Evolutionary conservation across 2,329 filamentous ascomycete species (phyloP).

Genomic region (Penicillium sp.): DNA sequence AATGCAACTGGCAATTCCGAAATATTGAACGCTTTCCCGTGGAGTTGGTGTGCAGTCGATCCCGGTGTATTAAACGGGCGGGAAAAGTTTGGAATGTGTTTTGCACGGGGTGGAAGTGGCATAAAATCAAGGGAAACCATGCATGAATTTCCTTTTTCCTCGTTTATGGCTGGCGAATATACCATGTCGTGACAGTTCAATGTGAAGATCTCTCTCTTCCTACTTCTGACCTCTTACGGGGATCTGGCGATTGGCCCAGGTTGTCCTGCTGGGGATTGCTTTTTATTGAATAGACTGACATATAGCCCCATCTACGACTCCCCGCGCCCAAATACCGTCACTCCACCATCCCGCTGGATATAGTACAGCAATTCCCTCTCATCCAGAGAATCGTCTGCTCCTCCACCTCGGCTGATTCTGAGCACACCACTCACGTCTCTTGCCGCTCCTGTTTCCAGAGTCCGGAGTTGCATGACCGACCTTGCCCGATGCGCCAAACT

Average conservation of each 20-base stretch:
- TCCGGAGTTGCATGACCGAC: conserved; percentile 68
- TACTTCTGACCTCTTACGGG: conserved; percentile 1
- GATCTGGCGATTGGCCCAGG: neutral
- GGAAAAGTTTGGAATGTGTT: conserved; percentile 30
- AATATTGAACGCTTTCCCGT: conserved; percentile 34
- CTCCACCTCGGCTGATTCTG: conserved; percentile 64
- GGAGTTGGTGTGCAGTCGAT: conserved; percentile 36
- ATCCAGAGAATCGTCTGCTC: conserved; percentile 31
- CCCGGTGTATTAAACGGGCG: conserved; percentile 25
- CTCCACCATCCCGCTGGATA: conserved; percentile 73
- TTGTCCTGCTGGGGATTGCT: neutral
- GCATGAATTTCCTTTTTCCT: conserved; percentile 39
- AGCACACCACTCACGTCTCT: conserved; percentile 87
- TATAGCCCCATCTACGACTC: conserved; percentile 44
- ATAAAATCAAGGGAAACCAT: conserved; percentile 35
- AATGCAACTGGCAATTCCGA: conserved; percentile 34
- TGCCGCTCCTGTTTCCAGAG: conserved; percentile 83
- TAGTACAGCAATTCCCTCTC: conserved; percentile 78
- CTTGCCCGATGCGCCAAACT: conserved; percentile 72
- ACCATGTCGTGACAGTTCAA: conserved; percentile 37
- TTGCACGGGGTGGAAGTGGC: conserved; percentile 20
- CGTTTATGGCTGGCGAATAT: conserved; percentile 41
- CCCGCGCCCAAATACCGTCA: conserved; percentile 82
- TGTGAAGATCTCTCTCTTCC: conserved; percentile 38
- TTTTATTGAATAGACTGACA: neutral